Base-by-base conservation (phyloP, 805 yeast species). In the Nakazawaea laoshanensis region DNA sequence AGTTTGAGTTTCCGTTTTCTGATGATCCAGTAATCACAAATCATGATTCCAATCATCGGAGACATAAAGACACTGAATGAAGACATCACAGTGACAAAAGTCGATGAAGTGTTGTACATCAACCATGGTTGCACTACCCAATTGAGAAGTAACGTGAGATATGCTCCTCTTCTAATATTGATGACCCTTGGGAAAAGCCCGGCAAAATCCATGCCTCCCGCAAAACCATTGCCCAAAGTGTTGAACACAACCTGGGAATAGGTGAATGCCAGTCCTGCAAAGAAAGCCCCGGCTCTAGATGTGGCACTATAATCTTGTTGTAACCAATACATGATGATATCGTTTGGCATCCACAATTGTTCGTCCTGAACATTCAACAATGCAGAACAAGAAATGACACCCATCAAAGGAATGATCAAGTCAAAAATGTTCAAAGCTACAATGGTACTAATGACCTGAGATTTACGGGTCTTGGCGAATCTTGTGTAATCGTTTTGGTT, bases 131-230 rank as follows among this genome's bases (percentile, higher is more conserved):
- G 61, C 19, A 53, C 49, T 4, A 50, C 53, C 43, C 57, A 49
- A 7, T 59, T 55, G 11, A 59, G 37, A 2, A 52, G 25, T 3
- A 59, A 50, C 14, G 50, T 45, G 45, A 67, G 44, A 47, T 55
- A 54, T 18, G 71, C 65, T 12, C 77, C 78, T 26, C 73, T 49
- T 28, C 54, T 49, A 29, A 67, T 54, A 41, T 61, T 61, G 43
- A 67, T 48, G 39, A 55, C 64, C 35, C 53, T 50, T 16, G 73
- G 74, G 30, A 58, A 53, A 38, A 70, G 42, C 36, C 68, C 74
- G 14, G 70, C 61, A 42, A 70, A 42, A 41, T 69, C 75, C 55
- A 67, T 70, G 9, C 72, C 74, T 11, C 68, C 70, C 23, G 69
- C 55, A 26, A 63, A 53, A 26, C 62, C 63, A 32, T 60, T 55